Evolutionary conservation across 129 eudicot genomes (phyloP), one percentile per base, ranked within the genome.

Genomic region (Artemisia argyi): DNA sequence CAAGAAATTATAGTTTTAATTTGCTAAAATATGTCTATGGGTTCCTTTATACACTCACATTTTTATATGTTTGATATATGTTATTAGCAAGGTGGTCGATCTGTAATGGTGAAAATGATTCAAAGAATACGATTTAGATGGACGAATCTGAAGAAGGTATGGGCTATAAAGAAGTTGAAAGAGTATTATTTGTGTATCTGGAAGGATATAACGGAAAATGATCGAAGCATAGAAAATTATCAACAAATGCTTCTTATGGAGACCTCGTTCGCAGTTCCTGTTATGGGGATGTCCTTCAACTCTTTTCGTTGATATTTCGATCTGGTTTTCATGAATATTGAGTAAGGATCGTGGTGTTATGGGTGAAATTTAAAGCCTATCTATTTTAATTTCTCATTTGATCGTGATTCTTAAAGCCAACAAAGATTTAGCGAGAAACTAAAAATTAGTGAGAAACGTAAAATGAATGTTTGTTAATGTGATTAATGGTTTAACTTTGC

Each of bases 241-340:
- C 89, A 87, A 1, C 97, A 87, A 70, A 71, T 83, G 73, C 69
- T 85, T 17, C 71, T 88, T 1, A 51, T 78, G 84, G 97, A 88
- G 73, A 66, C 88, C 0, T 81, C 95, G 14, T 78, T 85, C 35
- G 89, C 84, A 2, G 63, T 91, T 35, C 97, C 97, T 2, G 89
- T 82, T 19, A 72, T 85, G 89, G 97, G 91, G 11, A 53, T 85
- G 14, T 64, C 84, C 75, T 12, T 80, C 67, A 17, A 64, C 69
- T 82, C 78, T 84, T 84, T 3, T 68, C 30, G 67, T 50, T 76
- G 42, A 76, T 46, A 8, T 8, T 4, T 74, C 0, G 11, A 65
- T 65, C 18, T 22, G 32, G 4, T 61, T 4, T 5, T 28, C 9
- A 39, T 7, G 46, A 9, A 64, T 26, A n/a, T 35, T 7, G 11